Percentiles rank a stretch among this genome's conserved stretches.
These are phyloP conservation scores for Boechera retrofracta DNA, from an alignment of 345 rosid genomes.

Conservation along the genomic window DNA sequence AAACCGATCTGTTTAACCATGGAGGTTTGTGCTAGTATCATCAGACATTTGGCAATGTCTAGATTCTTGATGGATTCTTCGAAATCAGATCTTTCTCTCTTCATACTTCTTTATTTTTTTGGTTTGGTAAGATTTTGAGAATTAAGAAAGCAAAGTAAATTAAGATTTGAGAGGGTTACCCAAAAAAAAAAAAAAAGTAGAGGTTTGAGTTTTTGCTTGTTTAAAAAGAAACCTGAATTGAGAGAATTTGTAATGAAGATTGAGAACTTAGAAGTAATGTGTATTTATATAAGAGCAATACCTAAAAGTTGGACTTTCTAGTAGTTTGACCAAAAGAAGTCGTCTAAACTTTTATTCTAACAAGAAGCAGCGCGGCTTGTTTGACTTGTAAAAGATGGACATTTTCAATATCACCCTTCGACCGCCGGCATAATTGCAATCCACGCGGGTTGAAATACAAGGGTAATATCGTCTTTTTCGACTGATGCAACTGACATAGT, in stretches of 20 bases:
- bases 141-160: slow-evolving; percentile 14
- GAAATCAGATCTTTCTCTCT: slow-evolving; percentile 52
- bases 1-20: slow-evolving; percentile 35
- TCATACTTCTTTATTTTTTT: slow-evolving; percentile 41
- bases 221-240: background rate
- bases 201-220: background rate
- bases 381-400: slow-evolving; percentile 34
- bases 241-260: slow-evolving; percentile 35
- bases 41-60: slow-evolving; percentile 55
- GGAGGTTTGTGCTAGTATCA: slow-evolving; percentile 52
- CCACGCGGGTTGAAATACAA: slow-evolving; percentile 9
- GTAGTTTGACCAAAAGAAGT: slow-evolving; percentile 37
- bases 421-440: background rate
- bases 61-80: slow-evolving; percentile 48
- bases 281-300: slow-evolving; percentile 2
- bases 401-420: slow-evolving; percentile 36
- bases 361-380: slow-evolving; percentile 28
- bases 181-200: background rate
- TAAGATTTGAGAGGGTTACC: background rate
- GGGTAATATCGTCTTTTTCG: slow-evolving; percentile 28
- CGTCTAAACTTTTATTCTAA: slow-evolving; percentile 42
- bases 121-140: slow-evolving; percentile 22
- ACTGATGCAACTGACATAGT: background rate
- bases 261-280: slow-evolving; percentile 21
- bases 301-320: slow-evolving; percentile 35